Percentiles rank a stretch among this genome's conserved stretches.
phyloP scores from a whole-genome alignment of 2,329 filamentous ascomycete genomes.

The Calonectria henricotiae region DNA sequence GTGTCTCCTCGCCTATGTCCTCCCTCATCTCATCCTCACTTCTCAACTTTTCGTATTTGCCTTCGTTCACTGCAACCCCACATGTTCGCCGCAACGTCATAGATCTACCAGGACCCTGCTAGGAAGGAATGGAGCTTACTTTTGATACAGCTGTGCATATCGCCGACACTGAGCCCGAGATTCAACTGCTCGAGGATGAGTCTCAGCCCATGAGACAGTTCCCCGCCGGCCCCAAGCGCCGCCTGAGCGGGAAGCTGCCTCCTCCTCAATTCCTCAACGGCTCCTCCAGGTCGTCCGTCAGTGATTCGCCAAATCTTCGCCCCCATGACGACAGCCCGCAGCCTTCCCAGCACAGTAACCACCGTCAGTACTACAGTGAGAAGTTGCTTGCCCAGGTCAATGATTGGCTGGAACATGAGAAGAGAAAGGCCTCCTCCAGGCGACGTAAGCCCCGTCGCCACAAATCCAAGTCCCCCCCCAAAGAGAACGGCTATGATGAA shows the following conservation, averaged over 20 bases:
- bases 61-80: constrained; percentile 24
- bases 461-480: constrained; percentile 61
- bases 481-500: constrained; percentile 46
- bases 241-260: constrained; percentile 56
- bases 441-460: constrained; percentile 60
- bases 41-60: constrained; percentile 18
- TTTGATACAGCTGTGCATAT: constrained; percentile 69
- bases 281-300: constrained; percentile 66
- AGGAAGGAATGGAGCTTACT: constrained; percentile 48
- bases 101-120: constrained; percentile 18
- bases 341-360: constrained; percentile 52
- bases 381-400: constrained; percentile 81
- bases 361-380: constrained; percentile 64
- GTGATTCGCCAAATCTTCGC: constrained; percentile 54
- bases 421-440: constrained; percentile 72
- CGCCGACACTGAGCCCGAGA: constrained; percentile 65
- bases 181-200: constrained; percentile 55
- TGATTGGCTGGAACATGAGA: constrained; percentile 89
- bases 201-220: constrained; percentile 54
- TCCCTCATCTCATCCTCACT: neutral
- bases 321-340: constrained; percentile 52
- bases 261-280: constrained; percentile 53
- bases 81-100: constrained; percentile 26
- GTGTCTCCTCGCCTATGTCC: constrained; percentile 26
- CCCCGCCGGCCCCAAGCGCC: constrained; percentile 55